phyloP scores from a whole-genome alignment of 768 basidiomycete species.

The Naganishia antarctica region DNA sequence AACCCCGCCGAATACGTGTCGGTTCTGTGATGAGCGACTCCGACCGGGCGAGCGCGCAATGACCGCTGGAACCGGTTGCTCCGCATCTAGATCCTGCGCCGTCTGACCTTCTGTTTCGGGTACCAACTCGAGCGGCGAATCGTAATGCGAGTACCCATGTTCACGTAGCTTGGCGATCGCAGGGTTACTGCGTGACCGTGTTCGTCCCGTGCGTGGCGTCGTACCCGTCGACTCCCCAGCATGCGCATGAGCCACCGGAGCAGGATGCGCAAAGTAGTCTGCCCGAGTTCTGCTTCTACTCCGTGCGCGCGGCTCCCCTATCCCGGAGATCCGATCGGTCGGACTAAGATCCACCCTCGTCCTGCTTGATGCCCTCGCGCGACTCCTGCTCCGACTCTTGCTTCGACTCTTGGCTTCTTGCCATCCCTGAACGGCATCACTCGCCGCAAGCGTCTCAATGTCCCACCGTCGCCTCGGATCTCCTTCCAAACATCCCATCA shows the following conservation, averaged over 20 bases:
- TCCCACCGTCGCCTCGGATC: constrained; percentile 65
- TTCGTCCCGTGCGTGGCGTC: background rate
- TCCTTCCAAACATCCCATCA: constrained; percentile 73
- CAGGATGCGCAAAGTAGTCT: constrained; percentile 2
- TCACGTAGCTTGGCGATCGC: background rate
- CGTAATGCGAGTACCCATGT: constrained; percentile 1
- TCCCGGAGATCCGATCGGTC: constrained; percentile 1
- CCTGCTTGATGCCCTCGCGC: background rate
- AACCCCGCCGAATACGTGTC: constrained; percentile 1
- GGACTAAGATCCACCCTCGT: constrained; percentile 6
- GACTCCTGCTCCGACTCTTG: constrained; percentile 32
- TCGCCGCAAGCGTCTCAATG: constrained; percentile 70
- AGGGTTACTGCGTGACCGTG: constrained; percentile 4
- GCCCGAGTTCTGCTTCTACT: constrained; percentile 12
- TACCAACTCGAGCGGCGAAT: constrained; percentile 8
- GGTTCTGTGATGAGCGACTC: background rate
- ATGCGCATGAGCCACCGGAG: too few species aligned
- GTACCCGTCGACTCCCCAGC: background rate
- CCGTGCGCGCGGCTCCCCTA: background rate
- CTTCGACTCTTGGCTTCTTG: constrained; percentile 39
- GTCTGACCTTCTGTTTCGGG: background rate
- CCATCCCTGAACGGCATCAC: constrained; percentile 47
- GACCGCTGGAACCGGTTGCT: background rate
- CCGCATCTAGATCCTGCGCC: too few species aligned
- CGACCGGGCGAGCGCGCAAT: background rate